Evolutionary conservation across 2,329 filamentous ascomycete species (phyloP).

Genomic region (Neopestalotiopsis clavispora): DNA sequence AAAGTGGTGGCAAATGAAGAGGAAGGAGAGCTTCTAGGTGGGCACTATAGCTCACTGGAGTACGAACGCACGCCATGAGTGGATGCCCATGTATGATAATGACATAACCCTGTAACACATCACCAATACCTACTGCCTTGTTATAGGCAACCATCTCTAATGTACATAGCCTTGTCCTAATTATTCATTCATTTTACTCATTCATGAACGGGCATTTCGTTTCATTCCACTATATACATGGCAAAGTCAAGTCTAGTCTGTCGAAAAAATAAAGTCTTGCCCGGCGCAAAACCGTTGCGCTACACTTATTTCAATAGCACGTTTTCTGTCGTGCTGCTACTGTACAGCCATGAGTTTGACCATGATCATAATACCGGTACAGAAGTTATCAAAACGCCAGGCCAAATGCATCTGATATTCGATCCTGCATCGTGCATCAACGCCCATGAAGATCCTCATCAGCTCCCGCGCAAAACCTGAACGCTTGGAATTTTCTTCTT

Average conservation of each 20-base stretch:
- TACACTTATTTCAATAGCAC: neutral
- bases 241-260: constrained; percentile 5
- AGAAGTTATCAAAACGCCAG: neutral
- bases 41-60: no score
- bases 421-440: neutral
- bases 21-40: neutral
- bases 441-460: neutral
- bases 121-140: neutral
- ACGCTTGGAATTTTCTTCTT: neutral
- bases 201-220: neutral
- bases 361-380: neutral
- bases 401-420: constrained; percentile 3
- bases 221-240: constrained; percentile 11
- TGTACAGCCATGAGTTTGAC: constrained; percentile 4
- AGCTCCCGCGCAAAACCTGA: neutral
- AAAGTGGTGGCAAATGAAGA: neutral
- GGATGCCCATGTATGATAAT: neutral
- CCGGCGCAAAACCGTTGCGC: neutral
- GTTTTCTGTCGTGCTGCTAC: constrained; percentile 1
- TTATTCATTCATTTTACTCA: neutral
- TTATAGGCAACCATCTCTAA: neutral
- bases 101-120: neutral
- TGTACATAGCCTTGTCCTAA: neutral
- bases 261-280: neutral
- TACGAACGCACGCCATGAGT: neutral